These are phyloP conservation scores for Camptophora hylomeconis DNA, from an alignment of 2,329 filamentous ascomycete genomes.

Conservation along the genomic window DNA sequence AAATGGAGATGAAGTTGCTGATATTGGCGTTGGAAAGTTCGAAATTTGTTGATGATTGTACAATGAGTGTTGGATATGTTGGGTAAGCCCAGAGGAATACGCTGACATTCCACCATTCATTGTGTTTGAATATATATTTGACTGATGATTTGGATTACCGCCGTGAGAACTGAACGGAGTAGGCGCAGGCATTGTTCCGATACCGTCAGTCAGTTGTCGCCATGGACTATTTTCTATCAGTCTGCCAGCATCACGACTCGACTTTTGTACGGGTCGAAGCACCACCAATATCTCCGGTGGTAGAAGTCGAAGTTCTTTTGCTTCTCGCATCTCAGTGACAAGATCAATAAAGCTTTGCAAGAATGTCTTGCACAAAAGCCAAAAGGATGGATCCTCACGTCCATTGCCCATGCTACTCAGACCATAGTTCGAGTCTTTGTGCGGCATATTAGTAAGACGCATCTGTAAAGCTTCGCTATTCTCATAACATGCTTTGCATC, in stretches of 20 bases:
- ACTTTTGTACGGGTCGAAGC: constrained; percentile 68
- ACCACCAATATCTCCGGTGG: constrained; percentile 57
- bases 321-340: constrained; percentile 33
- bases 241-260: constrained; percentile 66
- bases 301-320: constrained; percentile 34
- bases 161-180: constrained; percentile 8
- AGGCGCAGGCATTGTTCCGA: constrained; percentile 17
- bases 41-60: constrained; percentile 18
- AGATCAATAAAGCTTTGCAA: constrained; percentile 36
- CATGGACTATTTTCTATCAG: constrained; percentile 56
- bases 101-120: constrained; percentile 5
- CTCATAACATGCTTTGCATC: constrained; percentile 57
- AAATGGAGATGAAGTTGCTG: constrained; percentile 11
- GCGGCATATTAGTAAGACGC: constrained; percentile 64
- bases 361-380: constrained; percentile 55
- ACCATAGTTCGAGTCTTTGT: constrained; percentile 69
- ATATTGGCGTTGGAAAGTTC: constrained; percentile 22
- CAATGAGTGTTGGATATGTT: constrained; percentile 24
- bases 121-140: constrained; percentile 2
- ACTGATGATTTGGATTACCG: constrained; percentile 4
- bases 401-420: constrained; percentile 21
- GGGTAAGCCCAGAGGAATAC: constrained; percentile 4
- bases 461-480: constrained; percentile 60
- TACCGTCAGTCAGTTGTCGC: constrained; percentile 40
- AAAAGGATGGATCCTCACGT: constrained; percentile 45